Base-by-base conservation (phyloP, 495 filamentous ascomycete genomes). In the Neurospora tetraspora region DNA sequence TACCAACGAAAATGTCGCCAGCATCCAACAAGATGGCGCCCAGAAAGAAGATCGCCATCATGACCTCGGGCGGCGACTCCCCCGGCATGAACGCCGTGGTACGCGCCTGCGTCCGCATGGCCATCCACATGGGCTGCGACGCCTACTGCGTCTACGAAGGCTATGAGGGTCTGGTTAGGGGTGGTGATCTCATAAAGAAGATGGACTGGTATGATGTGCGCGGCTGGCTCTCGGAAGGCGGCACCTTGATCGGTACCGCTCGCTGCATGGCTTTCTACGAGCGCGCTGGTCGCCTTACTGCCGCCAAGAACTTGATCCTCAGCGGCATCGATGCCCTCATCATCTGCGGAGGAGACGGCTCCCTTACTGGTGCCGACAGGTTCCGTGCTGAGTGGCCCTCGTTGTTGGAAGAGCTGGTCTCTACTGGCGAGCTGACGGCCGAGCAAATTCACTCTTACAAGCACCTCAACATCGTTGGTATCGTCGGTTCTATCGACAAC, bases 401-500 rank as follows among this genome's bases (percentile, higher is more conserved):
- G 70, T 85, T 99, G 75, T 79, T 98, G 70, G 81, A 92, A 47
- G 96, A 99, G 82, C 86, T 99, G 73, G 89, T 97, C 27, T 75
- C 86, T 31, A 90, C 79, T 6, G 87, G 88, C 18, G 87, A 94
- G 73, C 84, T 97, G 74, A 89, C 88, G 8, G 73, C 84, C 39
- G 88, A 91, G 40, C 90, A 98, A 78, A 80, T 91, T 43, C 81
- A 88, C 36, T 89, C 91, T 2, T 95, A 91, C 83, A 85, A 87
- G 73, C 88, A 94, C 71, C 86, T 99, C 73, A 98, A 98, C 82
- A 97, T 99, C 74, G 94, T 97, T 37, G 96, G 96, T 27, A 85
- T 98, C 70, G 96, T 99, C 23, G 96, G 96, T 31, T 96, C 93
- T 37, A 99, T 99, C 72, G 96, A 99, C 85, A 99, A 99, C 79